phyloP scores from a whole-genome alignment of 306 rosid genomes.

The Astragalus glycyphyllos region DNA sequence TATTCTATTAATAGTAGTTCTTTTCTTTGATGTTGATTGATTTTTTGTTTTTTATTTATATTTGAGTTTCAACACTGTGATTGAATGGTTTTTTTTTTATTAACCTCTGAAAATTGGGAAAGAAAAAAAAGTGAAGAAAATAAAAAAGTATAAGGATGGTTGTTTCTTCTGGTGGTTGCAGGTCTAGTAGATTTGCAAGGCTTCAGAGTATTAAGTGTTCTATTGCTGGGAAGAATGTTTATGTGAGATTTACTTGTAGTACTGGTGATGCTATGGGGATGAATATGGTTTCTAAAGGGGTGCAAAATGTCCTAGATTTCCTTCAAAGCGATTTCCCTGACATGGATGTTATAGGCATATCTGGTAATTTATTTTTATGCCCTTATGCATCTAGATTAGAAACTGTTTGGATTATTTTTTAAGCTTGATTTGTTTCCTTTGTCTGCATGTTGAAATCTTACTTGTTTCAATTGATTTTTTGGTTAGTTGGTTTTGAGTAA shows the following conservation, averaged over 20 bases:
- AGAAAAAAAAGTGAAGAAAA: not conserved
- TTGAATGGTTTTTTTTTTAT: too few relatives aligned
- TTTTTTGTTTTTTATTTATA: too few relatives aligned
- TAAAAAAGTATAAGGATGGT: not conserved
- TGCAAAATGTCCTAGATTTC: slow-evolving; percentile 65
- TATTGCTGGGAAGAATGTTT: slow-evolving; percentile 60
- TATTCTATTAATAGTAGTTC: not conserved
- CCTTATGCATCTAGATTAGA: not conserved
- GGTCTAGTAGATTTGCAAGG: slow-evolving; percentile 67
- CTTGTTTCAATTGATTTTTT: not conserved
- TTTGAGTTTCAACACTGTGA: too few relatives aligned
- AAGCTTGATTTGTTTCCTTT: slow-evolving; percentile 10
- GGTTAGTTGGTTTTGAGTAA: too few relatives aligned
- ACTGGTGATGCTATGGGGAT: slow-evolving; percentile 85
- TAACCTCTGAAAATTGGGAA: too few relatives aligned
- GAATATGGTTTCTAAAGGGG: slow-evolving; percentile 80
- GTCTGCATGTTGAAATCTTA: not conserved
- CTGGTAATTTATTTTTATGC: slow-evolving; percentile 43
- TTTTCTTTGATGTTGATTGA: slow-evolving; percentile 1
- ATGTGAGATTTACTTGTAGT: slow-evolving; percentile 58
- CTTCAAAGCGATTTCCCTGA: slow-evolving; percentile 67
- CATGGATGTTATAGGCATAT: slow-evolving; percentile 72
- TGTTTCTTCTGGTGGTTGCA: slow-evolving; percentile 34
- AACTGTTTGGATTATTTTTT: slow-evolving; percentile 4
- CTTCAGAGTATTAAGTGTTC: slow-evolving; percentile 57